Conservation (phyloP, 1,284 basidiomycete genomes). For the Athelia sp. region DNA sequence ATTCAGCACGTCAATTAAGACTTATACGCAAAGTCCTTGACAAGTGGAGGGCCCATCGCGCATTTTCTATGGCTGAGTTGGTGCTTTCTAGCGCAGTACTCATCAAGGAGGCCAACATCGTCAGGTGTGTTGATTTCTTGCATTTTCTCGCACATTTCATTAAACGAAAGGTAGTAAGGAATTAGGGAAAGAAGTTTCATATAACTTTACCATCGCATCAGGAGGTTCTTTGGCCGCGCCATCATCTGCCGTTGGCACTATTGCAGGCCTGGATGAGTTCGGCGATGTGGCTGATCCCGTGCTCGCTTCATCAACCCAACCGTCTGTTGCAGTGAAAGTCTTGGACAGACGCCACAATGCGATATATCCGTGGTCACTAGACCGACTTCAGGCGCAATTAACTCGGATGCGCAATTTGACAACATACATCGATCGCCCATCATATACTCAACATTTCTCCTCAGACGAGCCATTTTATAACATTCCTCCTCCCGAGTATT, state of each 20-base stretch:
- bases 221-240: conserved; percentile 79
- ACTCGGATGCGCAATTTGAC: conserved; percentile 93
- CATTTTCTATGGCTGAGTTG: conserved; percentile 90
- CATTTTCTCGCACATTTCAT: conserved; percentile 10
- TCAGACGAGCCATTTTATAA: conserved; percentile 93
- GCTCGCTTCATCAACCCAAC: conserved; percentile 67
- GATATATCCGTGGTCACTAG: conserved; percentile 90
- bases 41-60: conserved; percentile 79
- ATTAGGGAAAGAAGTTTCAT: conserved; percentile 80
- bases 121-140: conserved; percentile 59
- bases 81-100: conserved; percentile 83
- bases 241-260: conserved; percentile 78
- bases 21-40: conserved; percentile 78
- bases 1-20: conserved; percentile 74
- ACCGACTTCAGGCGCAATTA: conserved; percentile 83
- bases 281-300: conserved; percentile 87
- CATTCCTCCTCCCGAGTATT: conserved; percentile 78
- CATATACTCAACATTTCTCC: conserved; percentile 90
- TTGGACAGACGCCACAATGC: conserved; percentile 83
- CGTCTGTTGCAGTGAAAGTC: conserved; percentile 87
- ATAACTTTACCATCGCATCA: conserved; percentile 89
- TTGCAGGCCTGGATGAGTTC: conserved; percentile 86
- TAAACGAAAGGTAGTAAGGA: conserved; percentile 57
- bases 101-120: conserved; percentile 93
- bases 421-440: conserved; percentile 87